These are phyloP conservation scores for Cicer chorassanicum DNA, from an alignment of 306 rosid species.

Conservation along the genomic window DNA sequence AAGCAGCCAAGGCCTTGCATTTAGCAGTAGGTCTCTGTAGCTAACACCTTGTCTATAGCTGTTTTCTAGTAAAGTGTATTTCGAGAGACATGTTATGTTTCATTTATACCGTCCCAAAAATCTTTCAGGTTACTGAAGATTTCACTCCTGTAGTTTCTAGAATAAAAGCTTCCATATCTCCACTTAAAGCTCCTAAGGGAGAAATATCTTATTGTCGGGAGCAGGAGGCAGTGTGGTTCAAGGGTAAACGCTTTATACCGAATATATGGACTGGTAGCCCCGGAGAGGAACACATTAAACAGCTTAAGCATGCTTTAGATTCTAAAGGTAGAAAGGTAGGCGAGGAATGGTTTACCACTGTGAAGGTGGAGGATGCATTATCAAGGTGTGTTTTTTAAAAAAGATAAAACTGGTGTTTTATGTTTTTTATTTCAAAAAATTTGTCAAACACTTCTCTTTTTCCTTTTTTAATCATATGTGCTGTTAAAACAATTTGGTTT, in stretches of 20 bases:
- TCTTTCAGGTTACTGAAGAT: slow-evolving; percentile 80
- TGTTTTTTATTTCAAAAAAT: slow-evolving; percentile 1
- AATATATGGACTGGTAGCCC: slow-evolving; percentile 76
- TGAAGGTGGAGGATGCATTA: slow-evolving; percentile 84
- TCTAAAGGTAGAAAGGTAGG: slow-evolving; percentile 94
- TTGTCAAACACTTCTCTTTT: slow-evolving; percentile 12
- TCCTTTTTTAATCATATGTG: slow-evolving; percentile 18
- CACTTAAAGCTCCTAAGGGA: slow-evolving; percentile 90
- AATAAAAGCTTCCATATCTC: slow-evolving; percentile 77
- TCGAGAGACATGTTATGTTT: slow-evolving; percentile 28
- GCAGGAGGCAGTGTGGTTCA: slow-evolving; percentile 95
- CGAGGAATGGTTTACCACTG: slow-evolving; percentile 93
- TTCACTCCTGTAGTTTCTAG: slow-evolving; percentile 78
- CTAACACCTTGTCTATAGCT: slow-evolving; percentile 39
- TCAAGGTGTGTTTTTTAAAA: slow-evolving; percentile 54
- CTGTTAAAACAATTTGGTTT: slow-evolving; percentile 41
- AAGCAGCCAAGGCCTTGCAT: slow-evolving; percentile 77
- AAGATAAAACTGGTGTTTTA: neutral
- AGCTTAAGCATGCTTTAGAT: slow-evolving; percentile 86
- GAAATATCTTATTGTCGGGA: slow-evolving; percentile 88
- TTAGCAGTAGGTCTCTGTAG: slow-evolving; percentile 67
- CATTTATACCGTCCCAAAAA: slow-evolving; percentile 23
- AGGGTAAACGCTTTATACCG: slow-evolving; percentile 83
- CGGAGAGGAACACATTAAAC: slow-evolving; percentile 89
- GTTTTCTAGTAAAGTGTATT: slow-evolving; percentile 39